Percentiles rank a stretch among this genome's conserved stretches.
phyloP scores from a whole-genome alignment of 2,329 filamentous ascomycete species.

The Aspergillus amoenus region DNA sequence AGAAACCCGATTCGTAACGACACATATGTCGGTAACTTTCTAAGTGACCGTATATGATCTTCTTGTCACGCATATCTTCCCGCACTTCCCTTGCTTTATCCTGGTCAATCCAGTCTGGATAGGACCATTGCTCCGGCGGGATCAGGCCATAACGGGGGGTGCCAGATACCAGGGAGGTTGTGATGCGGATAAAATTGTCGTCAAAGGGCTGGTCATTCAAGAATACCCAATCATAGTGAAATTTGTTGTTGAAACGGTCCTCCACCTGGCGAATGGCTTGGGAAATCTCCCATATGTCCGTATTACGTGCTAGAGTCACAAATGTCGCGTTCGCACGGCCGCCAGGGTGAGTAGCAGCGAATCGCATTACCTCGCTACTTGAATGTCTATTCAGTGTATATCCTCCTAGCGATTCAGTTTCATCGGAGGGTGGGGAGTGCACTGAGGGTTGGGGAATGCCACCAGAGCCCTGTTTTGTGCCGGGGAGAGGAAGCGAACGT shows the following conservation, averaged over 20 bases:
- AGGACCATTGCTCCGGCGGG: conserved; percentile 92
- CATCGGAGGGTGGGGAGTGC: conserved; percentile 16
- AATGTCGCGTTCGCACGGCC: conserved; percentile 95
- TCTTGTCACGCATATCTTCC: conserved; percentile 87
- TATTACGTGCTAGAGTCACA: conserved; percentile 90
- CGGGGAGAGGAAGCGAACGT: conserved; percentile 49
- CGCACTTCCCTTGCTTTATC: conserved; percentile 87
- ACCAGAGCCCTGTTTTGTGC: conserved; percentile 22
- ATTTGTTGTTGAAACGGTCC: conserved; percentile 95
- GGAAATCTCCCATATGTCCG: conserved; percentile 93
- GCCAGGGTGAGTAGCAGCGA: conserved; percentile 55
- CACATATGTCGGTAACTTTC: conserved; percentile 99
- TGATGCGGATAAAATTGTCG: conserved; percentile 89
- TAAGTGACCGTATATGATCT: conserved; percentile 98
- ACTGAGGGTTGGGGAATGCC: conserved; percentile 22
- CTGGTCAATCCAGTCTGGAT: conserved; percentile 92
- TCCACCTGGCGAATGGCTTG: conserved; percentile 94
- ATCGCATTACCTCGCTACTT: conserved; percentile 12
- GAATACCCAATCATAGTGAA: conserved; percentile 99
- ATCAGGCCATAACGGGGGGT: conserved; percentile 90
- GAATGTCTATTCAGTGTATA: conserved; percentile 11
- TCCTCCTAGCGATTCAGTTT: conserved; percentile 23
- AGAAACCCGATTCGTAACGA: conserved; percentile 98
- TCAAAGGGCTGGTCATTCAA: conserved; percentile 95
- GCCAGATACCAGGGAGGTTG: conserved; percentile 83